Evolutionary conservation across 2,329 filamentous ascomycete species (phyloP).

Genomic region (Penicillium corylophilum): DNA sequence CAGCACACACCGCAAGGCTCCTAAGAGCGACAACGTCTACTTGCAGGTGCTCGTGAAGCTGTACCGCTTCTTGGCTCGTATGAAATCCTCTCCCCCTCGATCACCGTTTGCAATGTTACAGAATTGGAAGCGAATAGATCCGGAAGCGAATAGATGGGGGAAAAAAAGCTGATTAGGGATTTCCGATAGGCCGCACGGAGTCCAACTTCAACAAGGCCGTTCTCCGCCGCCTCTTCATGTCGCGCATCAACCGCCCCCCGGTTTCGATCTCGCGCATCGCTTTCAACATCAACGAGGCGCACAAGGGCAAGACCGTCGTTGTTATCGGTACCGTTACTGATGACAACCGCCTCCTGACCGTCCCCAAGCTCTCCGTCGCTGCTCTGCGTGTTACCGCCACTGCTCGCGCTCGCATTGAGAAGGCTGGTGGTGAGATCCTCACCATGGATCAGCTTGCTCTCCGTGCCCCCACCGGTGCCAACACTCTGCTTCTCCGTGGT

Average conservation of each 20-base stretch:
- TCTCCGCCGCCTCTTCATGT: slow-evolving; percentile 96
- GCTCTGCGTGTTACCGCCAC: slow-evolving; percentile 96
- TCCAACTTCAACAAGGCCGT: slow-evolving; percentile 98
- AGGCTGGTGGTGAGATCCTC: slow-evolving; percentile 90
- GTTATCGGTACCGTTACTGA: slow-evolving; percentile 95
- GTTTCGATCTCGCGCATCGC: slow-evolving; percentile 91
- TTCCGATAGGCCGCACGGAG: slow-evolving; percentile 78
- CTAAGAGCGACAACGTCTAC: slow-evolving; percentile 98
- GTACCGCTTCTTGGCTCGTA: slow-evolving; percentile 95
- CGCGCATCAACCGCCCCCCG: slow-evolving; percentile 94
- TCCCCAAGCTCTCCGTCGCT: slow-evolving; percentile 91
- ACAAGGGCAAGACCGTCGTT: slow-evolving; percentile 76
- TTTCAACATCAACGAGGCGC: slow-evolving; percentile 60
- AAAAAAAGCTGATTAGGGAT: slow-evolving; percentile 18
- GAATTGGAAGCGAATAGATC: background rate
- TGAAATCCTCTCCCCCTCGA: slow-evolving; percentile 18
- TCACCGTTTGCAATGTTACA: slow-evolving; percentile 8
- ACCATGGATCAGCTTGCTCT: slow-evolving; percentile 97
- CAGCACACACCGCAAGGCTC: slow-evolving; percentile 79
- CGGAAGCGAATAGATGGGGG: background rate
- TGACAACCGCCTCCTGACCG: slow-evolving; percentile 86
- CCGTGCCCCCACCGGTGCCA: slow-evolving; percentile 89
- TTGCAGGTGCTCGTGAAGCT: slow-evolving; percentile 97
- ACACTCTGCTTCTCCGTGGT: slow-evolving; percentile 94
- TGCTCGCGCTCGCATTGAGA: slow-evolving; percentile 87